Conservation (phyloP, 2,329 filamentous ascomycete genomes). For the Fusarium sp. region DNA sequence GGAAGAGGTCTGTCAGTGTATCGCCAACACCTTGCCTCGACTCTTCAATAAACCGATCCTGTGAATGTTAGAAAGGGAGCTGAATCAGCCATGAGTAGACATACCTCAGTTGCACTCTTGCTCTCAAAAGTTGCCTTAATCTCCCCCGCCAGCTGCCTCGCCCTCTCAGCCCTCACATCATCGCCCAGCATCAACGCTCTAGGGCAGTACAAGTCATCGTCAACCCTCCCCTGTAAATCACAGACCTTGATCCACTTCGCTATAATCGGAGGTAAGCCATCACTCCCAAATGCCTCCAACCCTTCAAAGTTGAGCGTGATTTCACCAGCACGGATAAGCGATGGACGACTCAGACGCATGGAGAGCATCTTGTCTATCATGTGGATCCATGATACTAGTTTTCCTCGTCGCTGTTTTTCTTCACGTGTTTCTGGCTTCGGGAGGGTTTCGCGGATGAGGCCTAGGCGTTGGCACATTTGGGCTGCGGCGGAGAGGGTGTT, state of each 20-base stretch:
- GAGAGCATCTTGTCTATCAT: conserved; percentile 15
- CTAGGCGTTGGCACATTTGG: conserved; percentile 7
- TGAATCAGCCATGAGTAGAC: not conserved
- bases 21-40: not conserved
- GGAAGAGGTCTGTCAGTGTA: not conserved
- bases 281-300: not conserved
- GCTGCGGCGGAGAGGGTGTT: not conserved
- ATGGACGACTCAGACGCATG: not conserved
- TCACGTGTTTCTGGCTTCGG: not conserved
- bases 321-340: conserved; percentile 1
- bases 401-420: not conserved
- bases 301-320: not conserved
- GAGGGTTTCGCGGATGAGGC: not conserved
- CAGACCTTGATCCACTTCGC: conserved; percentile 1
- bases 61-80: accelerated
- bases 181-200: not conserved
- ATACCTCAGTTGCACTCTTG: not conserved
- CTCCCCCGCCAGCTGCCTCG: not conserved
- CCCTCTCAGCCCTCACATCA: not conserved
- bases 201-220: conserved; percentile 4
- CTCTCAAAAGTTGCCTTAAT: not conserved
- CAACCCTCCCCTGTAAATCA: not conserved
- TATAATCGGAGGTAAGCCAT: not conserved
- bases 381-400: not conserved
- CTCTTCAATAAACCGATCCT: not conserved